phyloP scores from a whole-genome alignment of 2,329 filamentous ascomycete species.

The Teratosphaeria epicoccoides region DNA sequence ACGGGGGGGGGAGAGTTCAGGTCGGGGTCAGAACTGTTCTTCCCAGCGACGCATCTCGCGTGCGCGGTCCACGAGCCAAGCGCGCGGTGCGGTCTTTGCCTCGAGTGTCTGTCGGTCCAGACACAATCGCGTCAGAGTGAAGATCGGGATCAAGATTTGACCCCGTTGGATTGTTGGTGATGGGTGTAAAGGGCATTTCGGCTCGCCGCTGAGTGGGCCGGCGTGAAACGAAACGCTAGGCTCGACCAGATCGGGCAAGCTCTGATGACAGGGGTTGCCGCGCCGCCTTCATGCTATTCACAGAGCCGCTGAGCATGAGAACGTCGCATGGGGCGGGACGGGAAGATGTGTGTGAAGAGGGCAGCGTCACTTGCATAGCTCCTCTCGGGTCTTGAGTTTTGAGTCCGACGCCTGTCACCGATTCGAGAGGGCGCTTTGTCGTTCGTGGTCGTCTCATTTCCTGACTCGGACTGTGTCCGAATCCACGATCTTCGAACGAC shows the following conservation, averaged over 20 bases:
- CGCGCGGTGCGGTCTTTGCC: neutral
- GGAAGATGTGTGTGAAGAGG: conserved; percentile 9
- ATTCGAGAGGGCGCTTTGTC: conserved; percentile 10
- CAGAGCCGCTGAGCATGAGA: conserved; percentile 4
- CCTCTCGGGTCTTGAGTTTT: neutral
- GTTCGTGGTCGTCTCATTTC: conserved; percentile 13
- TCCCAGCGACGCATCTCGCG: conserved; percentile 3
- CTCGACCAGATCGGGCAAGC: neutral
- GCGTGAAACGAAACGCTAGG: conserved; percentile 4
- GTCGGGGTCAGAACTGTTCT: neutral
- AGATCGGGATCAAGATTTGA: neutral
- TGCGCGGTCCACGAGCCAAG: neutral
- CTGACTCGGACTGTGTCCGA: conserved; percentile 13
- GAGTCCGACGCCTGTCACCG: neutral
- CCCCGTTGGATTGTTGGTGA: neutral
- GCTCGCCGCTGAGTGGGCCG: conserved; percentile 1
- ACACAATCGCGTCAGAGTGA: neutral
- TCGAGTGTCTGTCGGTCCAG: neutral
- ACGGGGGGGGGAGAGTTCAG: too few relatives aligned
- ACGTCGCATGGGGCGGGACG: conserved; percentile 1
- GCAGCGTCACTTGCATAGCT: conserved; percentile 9
- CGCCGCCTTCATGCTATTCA: neutral
- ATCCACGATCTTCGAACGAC: conserved; percentile 4
- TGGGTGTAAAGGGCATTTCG: neutral
- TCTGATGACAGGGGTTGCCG: neutral